Base-by-base conservation (phyloP, 768 basidiomycete species). In the Podaxis rugospora region DNA sequence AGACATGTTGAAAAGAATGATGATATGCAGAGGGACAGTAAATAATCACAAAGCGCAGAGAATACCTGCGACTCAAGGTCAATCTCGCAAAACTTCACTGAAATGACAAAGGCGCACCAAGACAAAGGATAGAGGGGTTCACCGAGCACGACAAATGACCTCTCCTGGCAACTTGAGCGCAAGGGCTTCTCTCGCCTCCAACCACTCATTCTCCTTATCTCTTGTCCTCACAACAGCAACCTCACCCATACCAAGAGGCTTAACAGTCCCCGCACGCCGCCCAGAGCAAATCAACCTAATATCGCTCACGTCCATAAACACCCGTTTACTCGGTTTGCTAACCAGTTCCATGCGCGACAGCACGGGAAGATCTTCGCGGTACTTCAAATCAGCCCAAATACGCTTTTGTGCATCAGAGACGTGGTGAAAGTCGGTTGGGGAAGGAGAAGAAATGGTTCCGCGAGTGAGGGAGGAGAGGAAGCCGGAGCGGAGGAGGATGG, bases 361-460 rank as follows among this genome's bases (percentile, higher is more conserved):
- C 21, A 98, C 93, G 4, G 95, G 92, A 32, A 84, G 79, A 71
- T 97, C 92, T 66, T 93, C 87, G 53, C 96, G 84, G 76, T 96
- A 95, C 76, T 99, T 99, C 65, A 98, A 85, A 54, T 88, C 86
- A 1, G 92, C 92, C 94, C 96, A 97, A 74, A 98, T 91, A 39
- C 94, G 85, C 35, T 82, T 82, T 59, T 93, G 81, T 1, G 86
- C 80, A 32, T 88, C 84, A 63, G 80, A 76, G 10, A 81, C 87
- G 1, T 68, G 64, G 59, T 77, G 67, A 71, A 95, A 98, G 13
- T 78, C 78, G 3, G 68, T 63, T 0, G 95, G 94, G 16, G 82
- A 82, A 1, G 94, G 86, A 0, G 77, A 75, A 5, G 79, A 74
- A 61, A 83, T 73, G 35, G 91, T 90, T 2, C 94, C 94, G 28